Conservation (phyloP, 805 yeast species). For the Saturnispora sekii region DNA sequence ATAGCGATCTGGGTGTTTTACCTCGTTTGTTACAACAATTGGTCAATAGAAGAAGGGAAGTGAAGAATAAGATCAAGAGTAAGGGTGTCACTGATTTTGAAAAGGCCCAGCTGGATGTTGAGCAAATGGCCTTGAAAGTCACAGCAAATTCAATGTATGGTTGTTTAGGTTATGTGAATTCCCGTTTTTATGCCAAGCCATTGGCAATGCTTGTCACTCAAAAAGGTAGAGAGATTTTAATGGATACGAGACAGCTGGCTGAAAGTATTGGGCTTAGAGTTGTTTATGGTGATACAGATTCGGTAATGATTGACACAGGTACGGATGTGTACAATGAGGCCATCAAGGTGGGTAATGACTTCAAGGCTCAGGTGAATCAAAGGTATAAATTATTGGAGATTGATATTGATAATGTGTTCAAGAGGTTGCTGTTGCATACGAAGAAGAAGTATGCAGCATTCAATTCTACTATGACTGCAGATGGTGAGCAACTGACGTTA, state of each 20-base stretch:
- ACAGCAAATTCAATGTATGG: slow-evolving; percentile 99
- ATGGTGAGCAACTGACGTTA: slow-evolving; percentile 48
- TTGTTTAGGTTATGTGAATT: slow-evolving; percentile 85
- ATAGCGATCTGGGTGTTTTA: slow-evolving; percentile 64
- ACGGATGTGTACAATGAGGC: slow-evolving; percentile 63
- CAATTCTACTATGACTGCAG: slow-evolving; percentile 37
- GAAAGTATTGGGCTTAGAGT: slow-evolving; percentile 76
- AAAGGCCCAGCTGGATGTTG: slow-evolving; percentile 81
- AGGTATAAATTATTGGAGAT: slow-evolving; percentile 81
- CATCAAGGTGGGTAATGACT: slow-evolving; percentile 69
- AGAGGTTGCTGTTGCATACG: slow-evolving; percentile 76
- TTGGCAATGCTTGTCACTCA: slow-evolving; percentile 91
- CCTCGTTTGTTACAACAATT: slow-evolving; percentile 76
- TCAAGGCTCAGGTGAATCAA: slow-evolving; percentile 79
- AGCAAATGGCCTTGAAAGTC: slow-evolving; percentile 89
- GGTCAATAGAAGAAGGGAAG: slow-evolving; percentile 88
- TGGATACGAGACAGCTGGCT: slow-evolving; percentile 88
- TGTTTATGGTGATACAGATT: slow-evolving; percentile 97
- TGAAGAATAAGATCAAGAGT: slow-evolving; percentile 73
- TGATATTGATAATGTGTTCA: slow-evolving; percentile 90
- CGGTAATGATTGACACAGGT: slow-evolving; percentile 96
- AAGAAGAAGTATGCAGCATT: slow-evolving; percentile 97
- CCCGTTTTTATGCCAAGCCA: slow-evolving; percentile 93
- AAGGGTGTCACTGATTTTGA: slow-evolving; percentile 55
- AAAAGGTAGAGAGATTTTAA: slow-evolving; percentile 90